Percentiles rank a stretch among this genome's conserved stretches.
These are phyloP conservation scores for Prosopis cineraria DNA, from an alignment of 306 rosid genomes.

Conservation along the genomic window DNA sequence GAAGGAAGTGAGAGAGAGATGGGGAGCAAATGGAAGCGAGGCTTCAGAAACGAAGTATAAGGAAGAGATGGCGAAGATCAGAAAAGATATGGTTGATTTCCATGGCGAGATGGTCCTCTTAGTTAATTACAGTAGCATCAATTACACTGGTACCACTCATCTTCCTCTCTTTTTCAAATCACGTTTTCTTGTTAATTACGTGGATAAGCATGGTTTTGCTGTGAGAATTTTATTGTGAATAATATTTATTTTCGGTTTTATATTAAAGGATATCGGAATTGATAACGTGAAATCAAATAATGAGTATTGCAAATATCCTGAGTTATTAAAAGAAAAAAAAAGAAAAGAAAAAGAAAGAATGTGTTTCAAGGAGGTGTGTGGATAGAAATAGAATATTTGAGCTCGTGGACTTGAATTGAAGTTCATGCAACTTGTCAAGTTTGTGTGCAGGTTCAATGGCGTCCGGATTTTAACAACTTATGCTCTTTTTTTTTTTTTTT, in stretches of 20 bases:
- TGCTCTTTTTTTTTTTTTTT: not conserved
- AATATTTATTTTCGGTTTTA: too few species aligned
- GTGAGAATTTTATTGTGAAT: not conserved
- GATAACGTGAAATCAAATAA: not conserved
- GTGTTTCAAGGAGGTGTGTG: not conserved
- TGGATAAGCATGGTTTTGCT: not conserved
- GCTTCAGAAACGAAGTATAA: constrained; percentile 51
- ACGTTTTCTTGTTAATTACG: too few species aligned
- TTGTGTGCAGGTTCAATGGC: not conserved
- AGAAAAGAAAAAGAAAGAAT: too few species aligned
- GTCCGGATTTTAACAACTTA: not conserved
- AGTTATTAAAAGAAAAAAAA: too few species aligned
- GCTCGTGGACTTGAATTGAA: not conserved
- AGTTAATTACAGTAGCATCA: constrained; percentile 81
- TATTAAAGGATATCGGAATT: too few species aligned
- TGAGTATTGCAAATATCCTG: too few species aligned
- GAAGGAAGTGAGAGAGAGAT: constrained; percentile 49
- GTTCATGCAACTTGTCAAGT: not conserved
- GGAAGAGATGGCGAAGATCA: constrained; percentile 66
- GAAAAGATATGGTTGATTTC: constrained; percentile 84
- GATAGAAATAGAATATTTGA: not conserved
- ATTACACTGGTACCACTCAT: constrained; percentile 68
- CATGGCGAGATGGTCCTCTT: constrained; percentile 96
- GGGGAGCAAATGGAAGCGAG: constrained; percentile 62
- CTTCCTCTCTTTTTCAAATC: not conserved